A percentile compares a stretch with the other conserved stretches of the same genome.
These are phyloP conservation scores for Penicillium olsonii DNA, from an alignment of 2,329 filamentous ascomycete species.

Conservation along the genomic window DNA sequence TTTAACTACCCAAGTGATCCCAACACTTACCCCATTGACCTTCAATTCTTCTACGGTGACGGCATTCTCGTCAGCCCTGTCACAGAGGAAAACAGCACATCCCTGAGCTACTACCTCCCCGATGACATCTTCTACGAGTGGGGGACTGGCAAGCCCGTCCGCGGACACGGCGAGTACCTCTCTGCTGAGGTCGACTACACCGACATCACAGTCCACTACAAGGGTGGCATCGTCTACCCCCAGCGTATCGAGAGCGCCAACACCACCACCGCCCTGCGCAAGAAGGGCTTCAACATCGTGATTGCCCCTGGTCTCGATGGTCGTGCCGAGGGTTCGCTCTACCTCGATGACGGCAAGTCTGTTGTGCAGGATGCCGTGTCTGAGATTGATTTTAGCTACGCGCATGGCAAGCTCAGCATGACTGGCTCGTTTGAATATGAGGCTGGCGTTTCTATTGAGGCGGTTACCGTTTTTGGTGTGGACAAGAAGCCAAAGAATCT, in stretches of 20 bases:
- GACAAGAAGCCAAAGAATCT: slow-evolving; percentile 6
- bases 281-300: slow-evolving; percentile 69
- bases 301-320: slow-evolving; percentile 66
- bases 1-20: slow-evolving; percentile 65
- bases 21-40: slow-evolving; percentile 53
- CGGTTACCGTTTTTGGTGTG: slow-evolving; percentile 31
- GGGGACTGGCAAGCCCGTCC: slow-evolving; percentile 52
- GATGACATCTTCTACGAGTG: slow-evolving; percentile 62
- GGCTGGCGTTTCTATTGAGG: slow-evolving; percentile 30
- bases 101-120: slow-evolving; percentile 57
- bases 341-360: slow-evolving; percentile 74
- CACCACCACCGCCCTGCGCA: slow-evolving; percentile 61
- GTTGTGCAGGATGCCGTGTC: slow-evolving; percentile 59
- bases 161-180: slow-evolving; percentile 48
- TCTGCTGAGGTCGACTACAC: slow-evolving; percentile 52
- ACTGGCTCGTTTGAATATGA: slow-evolving; percentile 28
- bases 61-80: slow-evolving; percentile 59
- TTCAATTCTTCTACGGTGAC: slow-evolving; percentile 62
- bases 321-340: slow-evolving; percentile 66
- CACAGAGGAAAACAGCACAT: slow-evolving; percentile 53
- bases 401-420: slow-evolving; percentile 44
- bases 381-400: slow-evolving; percentile 62
- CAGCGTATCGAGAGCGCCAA: slow-evolving; percentile 54
- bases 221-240: slow-evolving; percentile 61
- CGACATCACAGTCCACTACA: slow-evolving; percentile 62